Percentiles rank a stretch among this genome's conserved stretches.
Conservation (phyloP, 164 flowering plant genomes). For the Vitis rupestris region DNA sequence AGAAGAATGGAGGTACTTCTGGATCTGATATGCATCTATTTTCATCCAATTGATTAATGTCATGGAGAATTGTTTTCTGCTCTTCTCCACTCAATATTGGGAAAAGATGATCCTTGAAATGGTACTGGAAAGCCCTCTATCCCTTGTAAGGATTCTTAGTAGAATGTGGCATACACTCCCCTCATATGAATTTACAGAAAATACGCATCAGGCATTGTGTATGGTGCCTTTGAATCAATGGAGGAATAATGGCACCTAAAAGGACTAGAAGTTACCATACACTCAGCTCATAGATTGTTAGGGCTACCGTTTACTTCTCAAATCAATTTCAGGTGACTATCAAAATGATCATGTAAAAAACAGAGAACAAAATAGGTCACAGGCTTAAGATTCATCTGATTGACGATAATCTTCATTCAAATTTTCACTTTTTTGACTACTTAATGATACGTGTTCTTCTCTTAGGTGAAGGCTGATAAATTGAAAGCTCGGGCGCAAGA, state of each 20-base stretch:
- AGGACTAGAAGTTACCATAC: no score
- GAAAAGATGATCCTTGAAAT: background rate
- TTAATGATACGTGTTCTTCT: background rate
- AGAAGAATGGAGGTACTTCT: constrained; percentile 77
- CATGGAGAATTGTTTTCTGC: background rate
- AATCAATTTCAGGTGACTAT: no score
- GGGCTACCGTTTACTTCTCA: no score
- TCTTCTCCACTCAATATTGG: background rate
- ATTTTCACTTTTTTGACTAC: background rate
- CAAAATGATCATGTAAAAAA: no score
- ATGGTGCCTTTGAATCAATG: no score
- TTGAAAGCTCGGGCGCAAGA: constrained; percentile 84
- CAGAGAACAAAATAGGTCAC: no score
- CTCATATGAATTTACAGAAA: no score
- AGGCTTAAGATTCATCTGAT: no score
- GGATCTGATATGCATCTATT: background rate
- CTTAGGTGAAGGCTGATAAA: constrained; percentile 83
- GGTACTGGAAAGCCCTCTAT: background rate
- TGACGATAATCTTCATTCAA: background rate
- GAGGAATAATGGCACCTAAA: no score
- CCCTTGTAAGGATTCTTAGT: background rate
- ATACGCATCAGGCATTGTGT: no score
- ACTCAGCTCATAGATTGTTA: no score
- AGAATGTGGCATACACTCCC: background rate
- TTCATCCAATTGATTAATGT: background rate